phyloP scores from a whole-genome alignment of 2,329 filamentous ascomycete genomes.

The Fusarium graminum region DNA sequence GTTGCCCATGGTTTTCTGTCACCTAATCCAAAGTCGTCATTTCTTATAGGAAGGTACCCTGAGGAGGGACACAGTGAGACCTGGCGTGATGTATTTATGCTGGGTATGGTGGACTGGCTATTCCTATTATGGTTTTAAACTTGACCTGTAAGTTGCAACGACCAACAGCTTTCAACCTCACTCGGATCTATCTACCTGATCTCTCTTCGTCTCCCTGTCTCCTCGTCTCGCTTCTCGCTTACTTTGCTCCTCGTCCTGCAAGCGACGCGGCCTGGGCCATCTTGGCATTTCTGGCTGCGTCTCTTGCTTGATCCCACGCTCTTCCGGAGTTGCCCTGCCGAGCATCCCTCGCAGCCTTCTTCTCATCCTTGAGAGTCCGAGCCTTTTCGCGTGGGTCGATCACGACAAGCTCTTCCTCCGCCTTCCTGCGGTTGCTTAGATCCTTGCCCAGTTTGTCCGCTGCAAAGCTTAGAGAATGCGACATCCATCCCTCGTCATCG shows the following conservation, averaged over 20 bases:
- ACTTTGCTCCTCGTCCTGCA: conserved; percentile 69
- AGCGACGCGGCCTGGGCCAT: conserved; percentile 66
- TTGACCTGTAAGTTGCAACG: conserved; percentile 3
- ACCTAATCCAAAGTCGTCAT: no score
- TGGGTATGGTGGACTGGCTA: conserved; percentile 41
- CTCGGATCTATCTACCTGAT: conserved; percentile 22
- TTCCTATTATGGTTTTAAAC: conserved; percentile 32
- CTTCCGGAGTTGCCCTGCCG: conserved; percentile 66
- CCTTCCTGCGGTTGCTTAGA: conserved; percentile 88
- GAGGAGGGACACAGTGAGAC: conserved; percentile 32
- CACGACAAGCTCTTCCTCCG: conserved; percentile 90
- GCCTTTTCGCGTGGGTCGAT: conserved; percentile 92
- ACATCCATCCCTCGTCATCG: conserved; percentile 83
- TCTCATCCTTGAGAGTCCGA: conserved; percentile 76
- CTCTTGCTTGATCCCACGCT: conserved; percentile 65
- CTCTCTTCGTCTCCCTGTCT: conserved; percentile 57
- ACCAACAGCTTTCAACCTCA: conserved; percentile 18
- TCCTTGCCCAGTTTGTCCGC: conserved; percentile 94
- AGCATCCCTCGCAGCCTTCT: conserved; percentile 69
- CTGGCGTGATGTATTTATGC: conserved; percentile 24
- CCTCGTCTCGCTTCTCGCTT: conserved; percentile 62
- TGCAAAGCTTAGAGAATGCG: conserved; percentile 84
- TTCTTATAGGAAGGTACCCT: neutral
- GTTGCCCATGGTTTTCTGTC: no score
- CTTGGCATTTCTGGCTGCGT: conserved; percentile 68